Percentiles rank a stretch among this genome's conserved stretches.
These are phyloP conservation scores for Penicillium lagena DNA, from an alignment of 495 filamentous ascomycete species.

Conservation along the genomic window DNA sequence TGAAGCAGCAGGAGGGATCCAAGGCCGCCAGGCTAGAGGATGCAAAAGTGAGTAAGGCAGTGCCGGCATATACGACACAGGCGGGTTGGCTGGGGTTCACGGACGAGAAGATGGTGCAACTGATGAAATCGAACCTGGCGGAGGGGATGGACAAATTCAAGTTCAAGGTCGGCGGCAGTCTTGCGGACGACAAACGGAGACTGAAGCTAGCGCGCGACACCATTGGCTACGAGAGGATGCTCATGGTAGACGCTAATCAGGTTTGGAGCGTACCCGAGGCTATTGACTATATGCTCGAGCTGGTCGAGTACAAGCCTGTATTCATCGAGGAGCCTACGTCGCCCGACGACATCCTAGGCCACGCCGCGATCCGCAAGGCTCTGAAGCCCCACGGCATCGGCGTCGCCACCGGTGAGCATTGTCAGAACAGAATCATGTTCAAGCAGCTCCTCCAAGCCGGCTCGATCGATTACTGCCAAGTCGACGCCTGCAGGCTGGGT, in stretches of 20 bases:
- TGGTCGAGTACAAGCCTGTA: slow-evolving; percentile 84
- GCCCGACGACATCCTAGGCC: slow-evolving; percentile 86
- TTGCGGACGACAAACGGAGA: slow-evolving; percentile 64
- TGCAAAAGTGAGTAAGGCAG: slow-evolving; percentile 62
- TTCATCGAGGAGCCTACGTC: slow-evolving; percentile 96
- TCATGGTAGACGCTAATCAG: slow-evolving; percentile 98
- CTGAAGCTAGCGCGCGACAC: slow-evolving; percentile 71
- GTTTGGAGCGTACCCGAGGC: slow-evolving; percentile 91
- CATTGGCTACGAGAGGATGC: slow-evolving; percentile 79
- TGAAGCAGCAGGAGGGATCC: slow-evolving; percentile 52
- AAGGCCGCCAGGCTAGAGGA: slow-evolving; percentile 64
- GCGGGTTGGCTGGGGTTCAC: slow-evolving; percentile 94
- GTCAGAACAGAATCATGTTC: slow-evolving; percentile 90
- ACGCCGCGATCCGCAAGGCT: slow-evolving; percentile 76
- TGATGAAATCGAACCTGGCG: slow-evolving; percentile 64
- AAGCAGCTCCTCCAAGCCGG: slow-evolving; percentile 79
- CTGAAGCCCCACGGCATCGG: slow-evolving; percentile 61
- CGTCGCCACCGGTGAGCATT: slow-evolving; percentile 94
- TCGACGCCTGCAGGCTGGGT: slow-evolving; percentile 89
- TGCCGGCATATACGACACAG: slow-evolving; percentile 86
- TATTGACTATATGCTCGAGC: slow-evolving; percentile 77
- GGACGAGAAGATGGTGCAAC: slow-evolving; percentile 70
- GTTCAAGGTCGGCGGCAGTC: slow-evolving; percentile 72
- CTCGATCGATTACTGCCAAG: slow-evolving; percentile 82
- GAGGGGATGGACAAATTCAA: slow-evolving; percentile 87